These are phyloP conservation scores for Barbatosphaeria neglecta DNA, from an alignment of 495 filamentous ascomycete genomes.

Conservation along the genomic window DNA sequence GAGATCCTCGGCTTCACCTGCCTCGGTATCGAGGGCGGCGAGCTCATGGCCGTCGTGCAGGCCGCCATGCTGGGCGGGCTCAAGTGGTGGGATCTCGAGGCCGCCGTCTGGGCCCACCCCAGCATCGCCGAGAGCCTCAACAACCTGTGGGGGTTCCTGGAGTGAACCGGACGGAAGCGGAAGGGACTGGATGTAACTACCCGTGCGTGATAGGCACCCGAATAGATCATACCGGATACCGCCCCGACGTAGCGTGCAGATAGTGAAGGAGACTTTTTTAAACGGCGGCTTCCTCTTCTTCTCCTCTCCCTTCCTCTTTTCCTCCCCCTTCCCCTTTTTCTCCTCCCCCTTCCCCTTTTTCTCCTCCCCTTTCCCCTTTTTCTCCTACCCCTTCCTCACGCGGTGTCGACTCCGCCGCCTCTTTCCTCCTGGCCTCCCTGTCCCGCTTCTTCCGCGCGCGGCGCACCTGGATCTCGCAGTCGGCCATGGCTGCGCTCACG, in stretches of 20 bases:
- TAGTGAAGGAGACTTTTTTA: no score
- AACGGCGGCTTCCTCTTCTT: no score
- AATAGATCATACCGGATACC: not conserved
- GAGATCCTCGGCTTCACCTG: conserved; percentile 38
- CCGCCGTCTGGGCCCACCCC: conserved; percentile 39
- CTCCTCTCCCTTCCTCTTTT: no score
- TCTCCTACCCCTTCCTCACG: not conserved
- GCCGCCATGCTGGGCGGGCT: conserved; percentile 37
- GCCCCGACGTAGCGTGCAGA: no score
- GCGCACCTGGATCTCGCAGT: conserved; percentile 38
- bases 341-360: no score
- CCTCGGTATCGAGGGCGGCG: conserved; percentile 40
- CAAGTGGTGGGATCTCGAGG: conserved; percentile 24
- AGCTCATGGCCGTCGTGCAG: conserved; percentile 41
- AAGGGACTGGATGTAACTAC: not conserved
- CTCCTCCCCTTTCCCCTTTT: not conserved
- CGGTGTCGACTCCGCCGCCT: not conserved
- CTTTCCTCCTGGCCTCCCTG: conserved; percentile 23
- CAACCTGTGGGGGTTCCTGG: conserved; percentile 32
- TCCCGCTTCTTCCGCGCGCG: conserved; percentile 36
- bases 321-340: no score
- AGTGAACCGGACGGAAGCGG: conserved; percentile 9
- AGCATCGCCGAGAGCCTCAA: conserved; percentile 39
- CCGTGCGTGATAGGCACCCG: not conserved
- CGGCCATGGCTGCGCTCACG: conserved; percentile 33